Evolutionary conservation across 73 alveolate genomes (phyloP), one percentile per base, ranked within the genome.

Genomic region (Paramecium caudatum): DNA sequence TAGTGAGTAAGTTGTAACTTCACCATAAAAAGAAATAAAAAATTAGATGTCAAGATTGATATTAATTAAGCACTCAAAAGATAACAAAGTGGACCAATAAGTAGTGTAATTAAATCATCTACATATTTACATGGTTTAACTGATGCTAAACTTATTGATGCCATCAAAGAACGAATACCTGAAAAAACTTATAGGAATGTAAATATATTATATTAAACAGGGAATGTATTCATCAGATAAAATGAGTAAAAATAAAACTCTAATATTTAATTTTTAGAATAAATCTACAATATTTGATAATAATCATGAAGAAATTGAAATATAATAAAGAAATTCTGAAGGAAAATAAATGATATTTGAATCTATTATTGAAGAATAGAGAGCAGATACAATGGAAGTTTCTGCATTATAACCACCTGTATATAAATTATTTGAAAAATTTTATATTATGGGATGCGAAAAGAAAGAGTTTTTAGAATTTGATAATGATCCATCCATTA

Each of bases 361-460:
- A n/a, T 33, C 83, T 3, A 65, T 41, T 41, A 10, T 33, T 10
- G 83, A 65, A 65, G 83, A 65, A n/a, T 4, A 13, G 16, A 63
- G 82, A 63, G 27, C 16, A 9, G 82, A 63, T 23, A 27, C 48
- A 23, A 3, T 32, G 55, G 82, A 63, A 13, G 48, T 34, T 10
- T 63, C 82, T 12, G 46, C 33, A 10, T 13, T 33, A n/a, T 36
- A 33, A 65, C 34, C 9, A 36, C 32, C 47, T 33, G 30, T 49
- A 5, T 36, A 32, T 15, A 86, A 65, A 41, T 27, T 86, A 12
- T 86, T 21, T 63, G 93, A 86, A 86, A 41, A 86, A 39, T 86
- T 86, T 62, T 86, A 62, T 43, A 86, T 86, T 19, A 12, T 86
- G 68, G 93, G 93, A 13, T 86, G 93, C 43, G 93, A 86, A 15